Percentiles rank a stretch among this genome's conserved stretches.
Evolutionary conservation across 2,329 filamentous ascomycete genomes (phyloP).

Genomic region (Proliferodiscus dingleyae): DNA sequence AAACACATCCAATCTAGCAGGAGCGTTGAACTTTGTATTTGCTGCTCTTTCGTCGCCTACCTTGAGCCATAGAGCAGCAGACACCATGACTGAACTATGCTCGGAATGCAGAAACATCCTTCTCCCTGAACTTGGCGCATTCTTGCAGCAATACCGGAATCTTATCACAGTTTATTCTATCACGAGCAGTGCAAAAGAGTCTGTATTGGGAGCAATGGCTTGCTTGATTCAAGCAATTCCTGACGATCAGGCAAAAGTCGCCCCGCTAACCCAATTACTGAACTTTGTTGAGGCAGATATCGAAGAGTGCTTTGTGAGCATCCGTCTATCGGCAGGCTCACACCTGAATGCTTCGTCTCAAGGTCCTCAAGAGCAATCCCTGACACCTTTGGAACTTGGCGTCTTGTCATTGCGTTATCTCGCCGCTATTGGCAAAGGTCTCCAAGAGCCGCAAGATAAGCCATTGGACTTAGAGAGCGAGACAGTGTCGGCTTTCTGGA

Average conservation of each 20-base stretch:
- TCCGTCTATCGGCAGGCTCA: not conserved
- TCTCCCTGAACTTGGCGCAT: conserved; percentile 61
- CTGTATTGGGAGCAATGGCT: conserved; percentile 68
- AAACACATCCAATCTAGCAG: conserved; percentile 60
- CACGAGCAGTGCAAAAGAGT: conserved; percentile 68
- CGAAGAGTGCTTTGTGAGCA: conserved; percentile 33
- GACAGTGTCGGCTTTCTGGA: conserved; percentile 42
- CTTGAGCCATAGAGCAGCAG: conserved; percentile 64
- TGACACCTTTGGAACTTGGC: conserved; percentile 33
- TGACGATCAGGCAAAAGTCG: conserved; percentile 49
- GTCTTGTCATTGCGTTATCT: conserved; percentile 59
- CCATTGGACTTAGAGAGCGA: conserved; percentile 62
- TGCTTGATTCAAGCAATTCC: conserved; percentile 69
- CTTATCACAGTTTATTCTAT: conserved; percentile 49
- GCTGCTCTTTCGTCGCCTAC: conserved; percentile 57
- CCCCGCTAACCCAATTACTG: conserved; percentile 54
- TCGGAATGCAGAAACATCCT: conserved; percentile 68
- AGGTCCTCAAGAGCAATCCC: not conserved
- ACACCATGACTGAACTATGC: conserved; percentile 69
- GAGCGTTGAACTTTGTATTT: conserved; percentile 71
- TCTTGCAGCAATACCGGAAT: conserved; percentile 66
- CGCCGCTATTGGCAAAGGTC: conserved; percentile 63
- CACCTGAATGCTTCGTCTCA: not conserved
- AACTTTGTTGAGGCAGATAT: conserved; percentile 59
- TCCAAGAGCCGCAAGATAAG: conserved; percentile 63